A percentile compares a stretch with the other conserved stretches of the same genome.
These are phyloP conservation scores for Athelia sp. DNA, from an alignment of 1,284 basidiomycete species.

Conservation along the genomic window DNA sequence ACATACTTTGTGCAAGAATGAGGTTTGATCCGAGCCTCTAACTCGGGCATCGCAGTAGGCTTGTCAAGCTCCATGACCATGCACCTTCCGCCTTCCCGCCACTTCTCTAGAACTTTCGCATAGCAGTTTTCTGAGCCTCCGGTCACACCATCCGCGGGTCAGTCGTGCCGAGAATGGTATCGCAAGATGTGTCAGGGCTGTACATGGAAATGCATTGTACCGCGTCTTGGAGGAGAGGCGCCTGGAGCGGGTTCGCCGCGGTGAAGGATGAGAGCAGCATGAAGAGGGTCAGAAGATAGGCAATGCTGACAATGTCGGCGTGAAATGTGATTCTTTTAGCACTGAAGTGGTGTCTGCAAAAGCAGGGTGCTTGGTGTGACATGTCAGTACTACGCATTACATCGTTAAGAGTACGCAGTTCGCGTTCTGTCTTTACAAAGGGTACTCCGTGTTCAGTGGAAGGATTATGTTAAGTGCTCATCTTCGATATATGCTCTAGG, in stretches of 20 bases:
- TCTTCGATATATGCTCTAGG: not conserved
- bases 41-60: slow-evolving; percentile 51
- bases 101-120: slow-evolving; percentile 29
- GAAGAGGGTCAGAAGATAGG: slow-evolving; percentile 93
- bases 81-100: slow-evolving; percentile 60
- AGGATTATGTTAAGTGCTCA: not conserved
- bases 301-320: slow-evolving; percentile 66
- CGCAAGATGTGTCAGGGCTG: slow-evolving; percentile 84
- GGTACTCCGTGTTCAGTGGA: slow-evolving; percentile 55
- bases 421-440: slow-evolving; percentile 48
- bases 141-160: slow-evolving; percentile 53
- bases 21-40: slow-evolving; percentile 65
- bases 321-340: slow-evolving; percentile 66
- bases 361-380: too few relatives aligned
- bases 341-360: slow-evolving; percentile 71
- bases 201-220: slow-evolving; percentile 84
- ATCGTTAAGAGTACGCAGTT: slow-evolving; percentile 78
- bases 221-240: slow-evolving; percentile 73
- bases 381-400: slow-evolving; percentile 50
- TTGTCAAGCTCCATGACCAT: slow-evolving; percentile 58
- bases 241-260: slow-evolving; percentile 74
- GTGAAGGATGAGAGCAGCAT: slow-evolving; percentile 76
- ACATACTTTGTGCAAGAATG: slow-evolving; percentile 63
- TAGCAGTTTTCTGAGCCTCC: slow-evolving; percentile 18
- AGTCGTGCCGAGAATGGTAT: slow-evolving; percentile 77